A percentile compares a stretch with the other conserved stretches of the same genome.
phyloP scores from a whole-genome alignment of 2,329 filamentous ascomycete genomes.

The Scytalidium sp. region DNA sequence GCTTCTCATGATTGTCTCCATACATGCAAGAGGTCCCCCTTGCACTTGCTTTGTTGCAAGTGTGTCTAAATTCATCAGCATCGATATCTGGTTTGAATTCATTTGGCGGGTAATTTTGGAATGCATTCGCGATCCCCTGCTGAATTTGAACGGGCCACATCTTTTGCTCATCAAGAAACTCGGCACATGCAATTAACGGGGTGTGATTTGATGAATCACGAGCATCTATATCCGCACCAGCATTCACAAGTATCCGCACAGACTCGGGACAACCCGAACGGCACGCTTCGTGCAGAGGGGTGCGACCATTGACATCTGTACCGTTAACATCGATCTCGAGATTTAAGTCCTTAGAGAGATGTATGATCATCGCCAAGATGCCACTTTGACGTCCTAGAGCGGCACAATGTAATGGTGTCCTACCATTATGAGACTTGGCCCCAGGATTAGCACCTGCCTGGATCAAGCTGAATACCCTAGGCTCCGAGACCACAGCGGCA shows the following conservation, averaged over 20 bases:
- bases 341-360: constrained; percentile 1
- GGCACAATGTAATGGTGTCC: constrained; percentile 39
- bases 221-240: constrained; percentile 10
- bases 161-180: constrained; percentile 1
- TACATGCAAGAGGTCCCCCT: not conserved
- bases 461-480: constrained; percentile 6
- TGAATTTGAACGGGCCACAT: not conserved
- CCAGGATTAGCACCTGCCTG: constrained; percentile 33
- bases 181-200: constrained; percentile 4
- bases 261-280: constrained; percentile 14
- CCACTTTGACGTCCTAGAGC: constrained; percentile 31
- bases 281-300: constrained; percentile 16
- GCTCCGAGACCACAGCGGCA: constrained; percentile 11
- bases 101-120: not conserved
- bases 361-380: constrained; percentile 19
- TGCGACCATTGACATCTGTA: constrained; percentile 8
- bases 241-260: constrained; percentile 10
- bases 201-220: constrained; percentile 6
- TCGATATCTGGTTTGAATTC: not conserved
- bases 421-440: constrained; percentile 27
- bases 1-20: not conserved
- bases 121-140: not conserved
- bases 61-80: not conserved
- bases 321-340: constrained; percentile 1
- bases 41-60: not conserved